Percentiles rank a stretch among this genome's conserved stretches.
Conservation (phyloP, 192 early-diverging fungal species). For the Backusella morwellensis region DNA sequence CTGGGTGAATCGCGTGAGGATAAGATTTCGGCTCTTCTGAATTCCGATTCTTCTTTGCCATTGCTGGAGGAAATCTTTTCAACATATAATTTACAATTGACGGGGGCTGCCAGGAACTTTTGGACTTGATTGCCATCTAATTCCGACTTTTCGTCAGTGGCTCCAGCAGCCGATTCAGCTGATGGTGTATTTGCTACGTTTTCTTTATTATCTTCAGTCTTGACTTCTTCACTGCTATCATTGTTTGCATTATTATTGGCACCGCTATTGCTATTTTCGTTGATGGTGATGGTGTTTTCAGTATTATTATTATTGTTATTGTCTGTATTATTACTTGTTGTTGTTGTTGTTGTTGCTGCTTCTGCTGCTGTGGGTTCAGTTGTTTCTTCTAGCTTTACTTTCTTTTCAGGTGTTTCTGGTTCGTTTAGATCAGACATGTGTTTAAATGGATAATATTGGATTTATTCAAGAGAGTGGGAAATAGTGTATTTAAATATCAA, state of each 20-base stretch:
- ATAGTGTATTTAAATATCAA: not conserved
- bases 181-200: not conserved
- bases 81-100: constrained; percentile 34
- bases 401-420: not conserved
- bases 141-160: not conserved
- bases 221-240: not conserved
- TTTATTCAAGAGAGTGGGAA: not conserved
- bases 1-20: constrained; percentile 61
- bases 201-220: not conserved
- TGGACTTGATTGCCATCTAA: not conserved
- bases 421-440: not conserved
- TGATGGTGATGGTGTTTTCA: not conserved
- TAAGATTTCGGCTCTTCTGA: constrained; percentile 84
- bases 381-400: not conserved
- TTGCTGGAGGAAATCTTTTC: constrained; percentile 26
- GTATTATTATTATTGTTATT: not conserved
- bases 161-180: not conserved
- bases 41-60: constrained; percentile 41
- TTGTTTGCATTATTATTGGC: not conserved
- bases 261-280: not conserved
- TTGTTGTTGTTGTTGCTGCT: not conserved
- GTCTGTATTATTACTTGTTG: not conserved
- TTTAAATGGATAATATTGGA: not conserved
- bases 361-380: not conserved
- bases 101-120: constrained; percentile 20